Evolutionary conservation across 768 basidiomycete genomes (phyloP).

Genomic region (Chalciporus sphaerocephalus): DNA sequence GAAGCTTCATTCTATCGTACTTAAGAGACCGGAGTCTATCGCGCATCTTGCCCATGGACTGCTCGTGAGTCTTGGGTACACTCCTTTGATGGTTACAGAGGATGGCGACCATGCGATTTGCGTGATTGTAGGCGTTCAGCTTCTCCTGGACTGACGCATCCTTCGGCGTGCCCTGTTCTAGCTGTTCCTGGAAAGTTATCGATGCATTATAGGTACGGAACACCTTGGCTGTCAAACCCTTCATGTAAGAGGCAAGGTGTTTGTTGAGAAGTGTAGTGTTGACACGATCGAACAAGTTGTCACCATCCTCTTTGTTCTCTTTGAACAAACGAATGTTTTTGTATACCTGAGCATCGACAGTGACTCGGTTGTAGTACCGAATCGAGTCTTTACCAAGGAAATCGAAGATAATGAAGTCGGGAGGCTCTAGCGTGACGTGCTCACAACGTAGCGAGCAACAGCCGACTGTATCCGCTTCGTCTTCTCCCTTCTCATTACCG

Average conservation of each 20-base stretch:
- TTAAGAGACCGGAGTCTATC: conserved; percentile 86
- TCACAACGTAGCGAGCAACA: conserved; percentile 97
- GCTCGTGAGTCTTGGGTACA: conserved; percentile 88
- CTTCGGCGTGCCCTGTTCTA: conserved; percentile 69
- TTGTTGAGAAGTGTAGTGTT: conserved; percentile 84
- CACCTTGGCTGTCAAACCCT: conserved; percentile 96
- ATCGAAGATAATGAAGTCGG: conserved; percentile 88
- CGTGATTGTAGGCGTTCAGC: conserved; percentile 93
- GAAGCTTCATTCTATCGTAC: conserved; percentile 96
- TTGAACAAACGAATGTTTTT: conserved; percentile 99
- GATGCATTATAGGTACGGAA: conserved; percentile 99
- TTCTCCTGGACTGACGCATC: conserved; percentile 88
- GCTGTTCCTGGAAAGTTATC: conserved; percentile 86
- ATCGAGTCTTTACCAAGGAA: conserved; percentile 99
- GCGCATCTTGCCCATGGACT: conserved; percentile 90
- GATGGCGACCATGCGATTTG: conserved; percentile 95
- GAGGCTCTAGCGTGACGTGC: conserved; percentile 88
- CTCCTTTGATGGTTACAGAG: conserved; percentile 98
- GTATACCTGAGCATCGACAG: conserved; percentile 89
- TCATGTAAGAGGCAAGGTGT: conserved; percentile 91
- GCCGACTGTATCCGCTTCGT: conserved; percentile 98
- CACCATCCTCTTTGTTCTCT: conserved; percentile 81
- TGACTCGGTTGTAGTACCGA: conserved; percentile 88
- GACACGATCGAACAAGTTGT: conserved; percentile 92
- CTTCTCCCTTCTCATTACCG: conserved; percentile 99